phyloP scores from a whole-genome alignment of 805 yeast species.

The Suhomyces tanzawaensis region DNA sequence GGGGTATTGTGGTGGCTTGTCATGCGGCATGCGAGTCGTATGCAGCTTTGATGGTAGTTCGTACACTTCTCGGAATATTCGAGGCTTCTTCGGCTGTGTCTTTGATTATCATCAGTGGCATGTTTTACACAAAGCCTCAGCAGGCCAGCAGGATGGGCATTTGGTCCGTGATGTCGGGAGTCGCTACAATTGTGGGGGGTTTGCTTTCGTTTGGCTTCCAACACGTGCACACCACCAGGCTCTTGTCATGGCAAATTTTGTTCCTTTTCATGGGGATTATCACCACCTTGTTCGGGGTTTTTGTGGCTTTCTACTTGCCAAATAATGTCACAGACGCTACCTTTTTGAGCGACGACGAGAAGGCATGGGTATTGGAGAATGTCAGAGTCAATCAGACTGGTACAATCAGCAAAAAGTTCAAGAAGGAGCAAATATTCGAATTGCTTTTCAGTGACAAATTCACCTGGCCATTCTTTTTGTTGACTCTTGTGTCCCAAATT shows the following conservation, averaged over 20 bases:
- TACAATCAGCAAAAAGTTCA: slow-evolving; percentile 46
- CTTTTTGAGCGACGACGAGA: slow-evolving; percentile 43
- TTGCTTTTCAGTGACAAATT: slow-evolving; percentile 44
- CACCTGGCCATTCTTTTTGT: slow-evolving; percentile 48
- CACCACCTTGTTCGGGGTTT: slow-evolving; percentile 49
- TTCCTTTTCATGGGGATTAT: slow-evolving; percentile 55
- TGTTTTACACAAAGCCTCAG: slow-evolving; percentile 58
- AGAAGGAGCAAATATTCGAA: slow-evolving; percentile 45
- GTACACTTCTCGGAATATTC: slow-evolving; percentile 52
- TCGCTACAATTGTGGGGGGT: slow-evolving; percentile 51
- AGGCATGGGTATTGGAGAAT: slow-evolving; percentile 40
- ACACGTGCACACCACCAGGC: slow-evolving; percentile 38
- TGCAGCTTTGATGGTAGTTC: slow-evolving; percentile 53
- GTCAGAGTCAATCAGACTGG: slow-evolving; percentile 52
- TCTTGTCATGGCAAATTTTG: slow-evolving; percentile 61
- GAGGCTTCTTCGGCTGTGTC: slow-evolving; percentile 59
- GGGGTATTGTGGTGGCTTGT: slow-evolving; percentile 53
- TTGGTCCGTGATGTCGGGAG: slow-evolving; percentile 60
- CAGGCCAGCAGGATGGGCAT: slow-evolving; percentile 52
- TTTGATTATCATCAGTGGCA: slow-evolving; percentile 54
- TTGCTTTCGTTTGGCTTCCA: slow-evolving; percentile 49
- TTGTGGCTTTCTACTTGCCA: slow-evolving; percentile 46
- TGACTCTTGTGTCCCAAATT: slow-evolving; percentile 47
- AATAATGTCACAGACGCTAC: slow-evolving; percentile 42
- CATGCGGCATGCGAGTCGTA: slow-evolving; percentile 52